Evolutionary conservation across 2,329 filamentous ascomycete genomes (phyloP).

Genomic region (Thermoascus crustaceus): DNA sequence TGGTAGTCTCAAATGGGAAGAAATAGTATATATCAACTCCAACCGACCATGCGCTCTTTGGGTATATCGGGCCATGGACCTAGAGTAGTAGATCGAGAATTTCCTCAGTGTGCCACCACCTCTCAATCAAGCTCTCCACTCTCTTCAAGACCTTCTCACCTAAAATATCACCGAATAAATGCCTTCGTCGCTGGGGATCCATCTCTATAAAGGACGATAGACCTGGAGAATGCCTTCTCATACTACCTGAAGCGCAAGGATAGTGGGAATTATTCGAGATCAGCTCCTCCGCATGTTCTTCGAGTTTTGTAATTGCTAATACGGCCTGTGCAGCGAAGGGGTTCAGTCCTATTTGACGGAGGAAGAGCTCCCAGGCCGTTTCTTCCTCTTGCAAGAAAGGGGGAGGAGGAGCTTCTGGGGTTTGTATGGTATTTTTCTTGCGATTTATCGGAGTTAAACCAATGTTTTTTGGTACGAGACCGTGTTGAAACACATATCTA

Average conservation of each 20-base stretch:
- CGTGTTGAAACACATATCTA: conserved; percentile 29
- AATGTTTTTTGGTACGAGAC: neutral
- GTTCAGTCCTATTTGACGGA: conserved; percentile 60
- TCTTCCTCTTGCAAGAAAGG: conserved; percentile 52
- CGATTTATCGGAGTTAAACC: conserved; percentile 7
- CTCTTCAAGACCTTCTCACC: conserved; percentile 49
- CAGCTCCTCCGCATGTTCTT: conserved; percentile 5
- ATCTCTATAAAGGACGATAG: conserved; percentile 52
- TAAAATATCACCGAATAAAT: conserved; percentile 44
- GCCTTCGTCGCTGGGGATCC: conserved; percentile 41
- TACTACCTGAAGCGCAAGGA: conserved; percentile 6
- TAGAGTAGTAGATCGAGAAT: conserved; percentile 9
- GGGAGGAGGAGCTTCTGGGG: conserved; percentile 22
- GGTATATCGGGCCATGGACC: conserved; percentile 1
- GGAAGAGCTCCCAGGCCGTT: conserved; percentile 59
- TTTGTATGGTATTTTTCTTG: no score
- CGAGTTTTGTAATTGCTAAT: conserved; percentile 28
- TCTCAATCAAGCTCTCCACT: conserved; percentile 46
- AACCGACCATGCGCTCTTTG: neutral
- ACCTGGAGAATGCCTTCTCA: conserved; percentile 17
- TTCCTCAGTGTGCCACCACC: conserved; percentile 36
- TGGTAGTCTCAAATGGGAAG: no score
- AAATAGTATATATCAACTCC: no score
- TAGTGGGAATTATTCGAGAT: no score
- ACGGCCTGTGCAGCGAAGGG: conserved; percentile 62